Evolutionary conservation across 208 protist species (phyloP), one percentile per base, ranked within the genome.

Genomic region (Leishmania major): DNA sequence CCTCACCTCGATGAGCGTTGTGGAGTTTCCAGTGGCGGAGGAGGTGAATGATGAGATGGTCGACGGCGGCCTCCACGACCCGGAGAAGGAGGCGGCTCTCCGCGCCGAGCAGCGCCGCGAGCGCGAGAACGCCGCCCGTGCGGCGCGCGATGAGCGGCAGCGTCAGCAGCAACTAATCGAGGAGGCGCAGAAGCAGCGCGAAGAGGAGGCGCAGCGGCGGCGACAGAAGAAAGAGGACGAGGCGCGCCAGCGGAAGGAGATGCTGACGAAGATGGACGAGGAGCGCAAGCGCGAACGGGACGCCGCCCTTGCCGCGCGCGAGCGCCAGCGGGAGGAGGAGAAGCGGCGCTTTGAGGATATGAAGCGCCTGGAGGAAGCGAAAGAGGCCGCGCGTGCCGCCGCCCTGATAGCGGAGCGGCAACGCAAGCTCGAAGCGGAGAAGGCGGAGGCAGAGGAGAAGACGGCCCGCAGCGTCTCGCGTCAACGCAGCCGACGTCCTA

Each of bases 21-120:
- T 94, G 15, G 89, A 91, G 62, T 89, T 96, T 75, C 93, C 93
- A 6, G 78, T 85, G 74, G 93, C 86, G 37, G 84, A 94, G 37
- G 91, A 96, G 80, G 55, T 96, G 49, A 84, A 87, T 53, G 89
- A 91, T 37, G 88, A 91, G 53, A 75, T 90, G 76, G 87, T 85
- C n/a, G 47, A 76, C 28, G 85, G 75, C 53, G 81, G 66, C 10
- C 77, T 88, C 13, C 72, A 69, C 28, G 60, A 84, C 75, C 69
- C 87, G 35, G 78, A 79, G 17, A 55, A 28, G 22, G 64, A 80
- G 55, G 73, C 72, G 53, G 84, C 47, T 19, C 53, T 53, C 28
- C 75, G 77, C 37, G 83, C 70, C 8, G 80, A 83, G 66, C 55
- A 75, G 77, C 70, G 80, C 70, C 82, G 81, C 37, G 64, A 84